Evolutionary conservation across 441 rosid species (phyloP).

Genomic region (Populus hybrid): DNA sequence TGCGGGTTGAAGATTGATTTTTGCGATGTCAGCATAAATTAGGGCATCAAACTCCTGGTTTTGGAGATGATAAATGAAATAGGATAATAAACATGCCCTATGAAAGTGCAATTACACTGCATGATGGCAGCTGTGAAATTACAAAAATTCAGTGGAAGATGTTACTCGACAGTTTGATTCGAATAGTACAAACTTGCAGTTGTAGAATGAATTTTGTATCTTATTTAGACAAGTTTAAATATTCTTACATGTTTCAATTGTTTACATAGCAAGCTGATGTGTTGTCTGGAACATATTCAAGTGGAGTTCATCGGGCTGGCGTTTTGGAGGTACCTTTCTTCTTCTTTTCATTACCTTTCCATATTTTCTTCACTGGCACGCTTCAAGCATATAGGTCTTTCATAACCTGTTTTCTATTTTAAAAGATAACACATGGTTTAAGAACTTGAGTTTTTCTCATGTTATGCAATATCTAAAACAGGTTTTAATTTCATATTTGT

Average conservation of each 20-base stretch:
- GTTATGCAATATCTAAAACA: no score
- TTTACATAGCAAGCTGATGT: conserved; percentile 61
- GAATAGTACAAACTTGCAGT: no score
- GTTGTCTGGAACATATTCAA: conserved; percentile 72
- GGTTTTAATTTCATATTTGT: no score
- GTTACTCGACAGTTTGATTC: not conserved
- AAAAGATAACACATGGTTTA: no score
- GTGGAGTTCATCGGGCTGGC: conserved; percentile 74
- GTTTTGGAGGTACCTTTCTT: conserved; percentile 69
- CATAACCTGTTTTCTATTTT: no score
- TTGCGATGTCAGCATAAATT: no score
- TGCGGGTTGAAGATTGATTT: no score
- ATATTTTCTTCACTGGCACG: conserved; percentile 75
- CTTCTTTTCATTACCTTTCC: conserved; percentile 57
- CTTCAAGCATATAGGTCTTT: conserved; percentile 67
- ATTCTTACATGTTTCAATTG: not conserved
- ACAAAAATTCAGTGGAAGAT: not conserved
- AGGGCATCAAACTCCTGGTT: no score
- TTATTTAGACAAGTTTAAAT: not conserved
- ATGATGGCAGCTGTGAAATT: not conserved
- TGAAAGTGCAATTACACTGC: no score
- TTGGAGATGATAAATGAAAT: no score
- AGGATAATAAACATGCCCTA: no score
- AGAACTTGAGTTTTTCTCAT: no score
- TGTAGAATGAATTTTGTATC: not conserved